Percentiles rank a stretch among this genome's conserved stretches.
phyloP scores from a whole-genome alignment of 257 asterid genomes.

The Fraxinus americana region DNA sequence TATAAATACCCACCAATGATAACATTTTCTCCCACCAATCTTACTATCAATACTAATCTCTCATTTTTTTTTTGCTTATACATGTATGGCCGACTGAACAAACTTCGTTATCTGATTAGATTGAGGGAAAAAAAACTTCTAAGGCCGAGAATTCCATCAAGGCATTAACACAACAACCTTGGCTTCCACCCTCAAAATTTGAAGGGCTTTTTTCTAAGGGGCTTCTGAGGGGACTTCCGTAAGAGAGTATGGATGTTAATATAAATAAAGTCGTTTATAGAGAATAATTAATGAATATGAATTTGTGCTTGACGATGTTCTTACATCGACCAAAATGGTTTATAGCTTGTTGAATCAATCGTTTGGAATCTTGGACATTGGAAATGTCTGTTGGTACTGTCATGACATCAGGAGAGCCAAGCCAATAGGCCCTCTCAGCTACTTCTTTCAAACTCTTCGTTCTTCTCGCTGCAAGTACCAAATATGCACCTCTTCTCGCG shows the following conservation, averaged over 20 bases:
- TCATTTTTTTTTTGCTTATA: no score
- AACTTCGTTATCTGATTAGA: no score
- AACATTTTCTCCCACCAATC: no score
- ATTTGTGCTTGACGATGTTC: background rate
- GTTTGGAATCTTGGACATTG: constrained; percentile 52
- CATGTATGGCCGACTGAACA: no score
- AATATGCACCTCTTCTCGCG: constrained; percentile 69
- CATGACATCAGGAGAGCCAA: constrained; percentile 70
- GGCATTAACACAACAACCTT: background rate
- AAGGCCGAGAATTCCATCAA: background rate
- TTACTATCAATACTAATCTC: no score
- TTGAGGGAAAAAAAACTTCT: background rate
- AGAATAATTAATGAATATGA: background rate
- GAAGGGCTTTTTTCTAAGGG: no score
- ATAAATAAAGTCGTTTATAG: no score
- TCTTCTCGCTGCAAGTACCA: constrained; percentile 77
- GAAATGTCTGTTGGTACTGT: constrained; percentile 59
- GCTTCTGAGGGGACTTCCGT: no score
- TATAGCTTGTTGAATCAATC: constrained; percentile 57
- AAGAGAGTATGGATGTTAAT: no score
- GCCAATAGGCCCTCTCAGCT: constrained; percentile 48
- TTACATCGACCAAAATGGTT: constrained; percentile 62
- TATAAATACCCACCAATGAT: no score
- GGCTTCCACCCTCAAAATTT: background rate
- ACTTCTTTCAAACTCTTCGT: constrained; percentile 55